These are phyloP conservation scores for Sarocladiaceae sp. DNA, from an alignment of 2,329 filamentous ascomycete species.

Conservation along the genomic window DNA sequence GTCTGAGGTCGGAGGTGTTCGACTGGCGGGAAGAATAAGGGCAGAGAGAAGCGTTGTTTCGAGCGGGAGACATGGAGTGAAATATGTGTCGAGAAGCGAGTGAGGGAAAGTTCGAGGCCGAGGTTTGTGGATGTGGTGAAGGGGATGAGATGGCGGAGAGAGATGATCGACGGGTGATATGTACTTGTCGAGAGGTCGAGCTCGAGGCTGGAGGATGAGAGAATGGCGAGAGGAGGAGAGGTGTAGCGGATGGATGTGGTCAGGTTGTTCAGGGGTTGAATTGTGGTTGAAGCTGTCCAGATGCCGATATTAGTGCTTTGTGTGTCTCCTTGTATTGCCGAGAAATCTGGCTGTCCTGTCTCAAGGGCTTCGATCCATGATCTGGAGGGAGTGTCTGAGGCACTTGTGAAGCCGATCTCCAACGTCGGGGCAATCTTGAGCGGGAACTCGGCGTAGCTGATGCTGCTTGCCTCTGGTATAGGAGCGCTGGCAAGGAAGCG, in stretches of 20 bases:
- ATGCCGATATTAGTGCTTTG: constrained; percentile 26
- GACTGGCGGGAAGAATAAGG: constrained; percentile 33
- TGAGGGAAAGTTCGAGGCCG: constrained; percentile 41
- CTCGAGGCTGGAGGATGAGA: constrained; percentile 34
- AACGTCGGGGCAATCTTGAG: constrained; percentile 29
- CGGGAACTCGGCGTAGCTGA: constrained; percentile 25
- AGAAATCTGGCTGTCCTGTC: neutral
- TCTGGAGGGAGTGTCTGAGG: neutral
- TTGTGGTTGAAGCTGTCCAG: constrained; percentile 28
- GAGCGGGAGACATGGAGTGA: constrained; percentile 44
- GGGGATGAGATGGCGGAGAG: constrained; percentile 38
- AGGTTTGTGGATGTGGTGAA: constrained; percentile 36
- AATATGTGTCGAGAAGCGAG: constrained; percentile 35
- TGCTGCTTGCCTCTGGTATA: constrained; percentile 23
- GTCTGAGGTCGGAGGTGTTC: constrained; percentile 22
- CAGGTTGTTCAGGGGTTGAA: neutral
- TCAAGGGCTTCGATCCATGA: neutral
- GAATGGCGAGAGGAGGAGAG: constrained; percentile 23
- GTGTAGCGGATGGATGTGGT: constrained; percentile 15
- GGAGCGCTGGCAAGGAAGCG: constrained; percentile 26
- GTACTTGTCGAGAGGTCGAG: constrained; percentile 36
- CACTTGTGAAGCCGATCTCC: constrained; percentile 36
- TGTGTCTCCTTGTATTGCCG: neutral
- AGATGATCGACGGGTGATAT: constrained; percentile 32
- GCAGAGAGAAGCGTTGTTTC: constrained; percentile 39